Evolutionary conservation across 345 rosid genomes (phyloP).

Genomic region (Sonneratia caseolaris): DNA sequence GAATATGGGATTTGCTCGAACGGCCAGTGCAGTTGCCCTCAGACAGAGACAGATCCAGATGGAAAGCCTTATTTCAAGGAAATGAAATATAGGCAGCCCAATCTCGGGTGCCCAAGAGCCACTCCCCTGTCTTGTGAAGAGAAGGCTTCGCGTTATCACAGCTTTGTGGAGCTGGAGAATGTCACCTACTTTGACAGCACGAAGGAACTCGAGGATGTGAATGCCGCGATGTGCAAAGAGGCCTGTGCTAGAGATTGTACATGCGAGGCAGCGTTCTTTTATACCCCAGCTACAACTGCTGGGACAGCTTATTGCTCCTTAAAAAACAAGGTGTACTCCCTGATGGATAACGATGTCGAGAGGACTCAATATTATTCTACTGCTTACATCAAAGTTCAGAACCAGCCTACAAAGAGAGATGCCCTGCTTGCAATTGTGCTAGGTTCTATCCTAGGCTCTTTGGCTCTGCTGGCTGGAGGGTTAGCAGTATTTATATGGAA

Average conservation of each 20-base stretch:
- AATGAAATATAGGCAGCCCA: not conserved
- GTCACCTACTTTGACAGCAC: slow-evolving; percentile 11
- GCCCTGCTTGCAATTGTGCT: not conserved
- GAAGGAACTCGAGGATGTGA: not conserved
- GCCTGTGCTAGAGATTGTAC: slow-evolving; percentile 15
- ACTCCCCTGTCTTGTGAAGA: slow-evolving; percentile 10
- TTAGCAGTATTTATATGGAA: not conserved
- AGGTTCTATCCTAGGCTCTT: slow-evolving; percentile 3
- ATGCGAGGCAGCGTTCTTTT: slow-evolving; percentile 19
- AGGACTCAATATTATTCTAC: not conserved
- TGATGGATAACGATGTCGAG: not conserved
- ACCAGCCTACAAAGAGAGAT: not conserved
- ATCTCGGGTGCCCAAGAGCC: slow-evolving; percentile 4
- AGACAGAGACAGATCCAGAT: not conserved
- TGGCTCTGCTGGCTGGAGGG: slow-evolving; percentile 5
- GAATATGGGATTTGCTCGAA: slow-evolving; percentile 15
- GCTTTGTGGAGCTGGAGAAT: slow-evolving; percentile 2
- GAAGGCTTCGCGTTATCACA: slow-evolving; percentile 2
- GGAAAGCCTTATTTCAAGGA: slow-evolving; percentile 2
- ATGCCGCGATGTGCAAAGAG: slow-evolving; percentile 8
- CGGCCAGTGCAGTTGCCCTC: slow-evolving; percentile 14
- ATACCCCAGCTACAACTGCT: not conserved
- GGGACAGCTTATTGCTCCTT: not conserved
- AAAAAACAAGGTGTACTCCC: slow-evolving; percentile 3
- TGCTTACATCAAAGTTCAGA: slow-evolving; percentile 8